phyloP scores from a whole-genome alignment of 495 filamentous ascomycete genomes.

The Poronia punctata region DNA sequence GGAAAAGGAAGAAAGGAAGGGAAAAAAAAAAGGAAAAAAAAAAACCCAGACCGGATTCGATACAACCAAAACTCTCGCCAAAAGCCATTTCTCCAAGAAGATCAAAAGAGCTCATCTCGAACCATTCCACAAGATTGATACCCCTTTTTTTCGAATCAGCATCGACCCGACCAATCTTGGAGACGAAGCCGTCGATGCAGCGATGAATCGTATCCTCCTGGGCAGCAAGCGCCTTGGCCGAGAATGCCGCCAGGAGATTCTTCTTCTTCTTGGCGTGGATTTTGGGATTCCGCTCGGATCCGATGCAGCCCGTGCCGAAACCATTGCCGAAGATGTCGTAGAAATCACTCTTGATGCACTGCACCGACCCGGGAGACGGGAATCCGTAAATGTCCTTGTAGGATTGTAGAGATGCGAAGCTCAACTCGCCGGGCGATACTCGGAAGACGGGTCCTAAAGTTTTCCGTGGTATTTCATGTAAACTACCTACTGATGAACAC shows the following conservation, averaged over 20 bases:
- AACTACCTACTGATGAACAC: not conserved
- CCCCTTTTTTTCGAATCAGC: not conserved
- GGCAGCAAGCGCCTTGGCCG: not conserved
- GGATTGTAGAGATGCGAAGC: not conserved
- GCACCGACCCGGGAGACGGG: not conserved
- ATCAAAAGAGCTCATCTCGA: slow-evolving; percentile 5
- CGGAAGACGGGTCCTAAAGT: not conserved
- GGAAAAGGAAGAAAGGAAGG: too few species aligned
- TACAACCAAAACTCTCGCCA: slow-evolving; percentile 3
- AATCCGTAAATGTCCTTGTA: slow-evolving; percentile 2
- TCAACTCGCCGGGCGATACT: slow-evolving; percentile 1
- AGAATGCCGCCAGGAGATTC: slow-evolving; percentile 1
- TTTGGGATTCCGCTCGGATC: not conserved
- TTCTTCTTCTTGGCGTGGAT: not conserved
- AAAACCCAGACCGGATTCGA: too few species aligned
- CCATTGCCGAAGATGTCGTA: slow-evolving; percentile 3
- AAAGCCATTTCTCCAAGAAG: slow-evolving; percentile 4
- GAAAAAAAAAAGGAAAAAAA: too few species aligned
- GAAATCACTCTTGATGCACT: not conserved
- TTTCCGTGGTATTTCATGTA: not conserved
- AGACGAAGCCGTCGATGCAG: not conserved
- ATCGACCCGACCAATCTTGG: not conserved
- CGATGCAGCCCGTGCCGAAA: not conserved
- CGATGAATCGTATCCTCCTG: slow-evolving; percentile 2
- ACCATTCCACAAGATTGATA: slow-evolving; percentile 2